A percentile compares a stretch with the other conserved stretches of the same genome.
phyloP scores from a whole-genome alignment of 2,329 filamentous ascomycete genomes.

The Diaporthe citrichinensis region DNA sequence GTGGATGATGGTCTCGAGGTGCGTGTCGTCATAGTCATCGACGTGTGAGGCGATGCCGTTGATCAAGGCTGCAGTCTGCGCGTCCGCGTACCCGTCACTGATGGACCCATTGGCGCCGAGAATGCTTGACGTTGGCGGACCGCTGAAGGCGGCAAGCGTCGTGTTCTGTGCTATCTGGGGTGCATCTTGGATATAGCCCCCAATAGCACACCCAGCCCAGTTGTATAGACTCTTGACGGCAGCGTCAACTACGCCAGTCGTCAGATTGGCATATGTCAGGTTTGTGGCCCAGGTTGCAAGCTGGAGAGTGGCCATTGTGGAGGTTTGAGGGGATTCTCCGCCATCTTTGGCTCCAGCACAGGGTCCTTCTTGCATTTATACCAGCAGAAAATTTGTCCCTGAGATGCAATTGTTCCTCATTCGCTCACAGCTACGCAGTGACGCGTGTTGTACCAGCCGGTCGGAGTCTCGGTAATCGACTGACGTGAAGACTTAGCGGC shows the following conservation, averaged over 20 bases:
- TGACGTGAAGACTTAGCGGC: not conserved
- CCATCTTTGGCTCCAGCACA: not conserved
- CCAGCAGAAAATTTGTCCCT: not conserved
- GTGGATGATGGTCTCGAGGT: slow-evolving; percentile 69
- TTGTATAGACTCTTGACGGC: slow-evolving; percentile 66
- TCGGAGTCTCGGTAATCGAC: not conserved
- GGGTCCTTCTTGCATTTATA: not conserved
- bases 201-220: slow-evolving; percentile 67
- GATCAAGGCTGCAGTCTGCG: slow-evolving; percentile 64
- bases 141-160: slow-evolving; percentile 47
- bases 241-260: slow-evolving; percentile 56
- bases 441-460: not conserved
- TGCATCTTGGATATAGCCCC: slow-evolving; percentile 62
- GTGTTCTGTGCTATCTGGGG: slow-evolving; percentile 50
- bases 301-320: slow-evolving; percentile 60
- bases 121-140: slow-evolving; percentile 50
- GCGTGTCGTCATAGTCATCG: slow-evolving; percentile 70
- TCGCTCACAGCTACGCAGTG: not conserved
- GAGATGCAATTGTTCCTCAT: not conserved
- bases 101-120: slow-evolving; percentile 50
- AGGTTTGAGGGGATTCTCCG: not conserved
- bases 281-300: slow-evolving; percentile 62
- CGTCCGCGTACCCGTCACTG: slow-evolving; percentile 51
- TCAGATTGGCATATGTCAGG: slow-evolving; percentile 58
- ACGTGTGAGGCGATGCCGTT: slow-evolving; percentile 70